Percentiles rank a stretch among this genome's conserved stretches.
phyloP scores from a whole-genome alignment of 192 early-diverging fungal genomes.

The Chytriomyces confervae region DNA sequence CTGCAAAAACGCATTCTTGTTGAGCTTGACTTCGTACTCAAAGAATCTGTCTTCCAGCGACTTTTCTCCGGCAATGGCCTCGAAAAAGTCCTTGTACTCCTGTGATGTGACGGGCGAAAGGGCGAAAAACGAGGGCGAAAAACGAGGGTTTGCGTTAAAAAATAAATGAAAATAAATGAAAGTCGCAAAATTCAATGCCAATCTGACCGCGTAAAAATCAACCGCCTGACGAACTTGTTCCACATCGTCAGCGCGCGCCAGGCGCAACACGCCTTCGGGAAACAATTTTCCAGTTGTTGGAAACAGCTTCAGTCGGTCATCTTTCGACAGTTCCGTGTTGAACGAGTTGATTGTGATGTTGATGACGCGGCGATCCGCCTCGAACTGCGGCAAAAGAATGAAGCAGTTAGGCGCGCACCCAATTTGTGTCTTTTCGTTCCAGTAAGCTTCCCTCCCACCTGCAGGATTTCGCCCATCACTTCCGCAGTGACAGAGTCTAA shows the following conservation, averaged over 20 bases:
- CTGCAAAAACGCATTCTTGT: slow-evolving; percentile 91
- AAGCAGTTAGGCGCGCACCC: background rate
- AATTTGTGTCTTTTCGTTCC: background rate
- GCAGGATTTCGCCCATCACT: slow-evolving; percentile 91
- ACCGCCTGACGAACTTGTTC: slow-evolving; percentile 90
- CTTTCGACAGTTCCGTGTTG: slow-evolving; percentile 95
- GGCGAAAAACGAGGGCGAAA: background rate
- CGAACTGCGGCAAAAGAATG: slow-evolving; percentile 68
- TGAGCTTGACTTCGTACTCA: slow-evolving; percentile 91
- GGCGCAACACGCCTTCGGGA: slow-evolving; percentile 84
- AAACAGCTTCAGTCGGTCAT: slow-evolving; percentile 94
- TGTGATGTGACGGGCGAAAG: slow-evolving; percentile 29
- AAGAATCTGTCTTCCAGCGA: slow-evolving; percentile 96
- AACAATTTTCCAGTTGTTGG: slow-evolving; percentile 89
- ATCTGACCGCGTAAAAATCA: slow-evolving; percentile 79
- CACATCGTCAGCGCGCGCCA: slow-evolving; percentile 88
- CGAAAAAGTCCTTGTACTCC: slow-evolving; percentile 92
- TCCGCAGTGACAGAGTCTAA: slow-evolving; percentile 86
- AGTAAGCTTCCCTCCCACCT: slow-evolving; percentile 53
- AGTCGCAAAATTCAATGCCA: background rate
- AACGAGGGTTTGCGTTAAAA: background rate
- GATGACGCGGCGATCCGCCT: slow-evolving; percentile 96
- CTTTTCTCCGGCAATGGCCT: slow-evolving; percentile 64
- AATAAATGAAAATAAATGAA: background rate
- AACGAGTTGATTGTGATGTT: slow-evolving; percentile 99